phyloP scores from a whole-genome alignment of 257 asterid genomes.

The Cynanchum wilfordii region DNA sequence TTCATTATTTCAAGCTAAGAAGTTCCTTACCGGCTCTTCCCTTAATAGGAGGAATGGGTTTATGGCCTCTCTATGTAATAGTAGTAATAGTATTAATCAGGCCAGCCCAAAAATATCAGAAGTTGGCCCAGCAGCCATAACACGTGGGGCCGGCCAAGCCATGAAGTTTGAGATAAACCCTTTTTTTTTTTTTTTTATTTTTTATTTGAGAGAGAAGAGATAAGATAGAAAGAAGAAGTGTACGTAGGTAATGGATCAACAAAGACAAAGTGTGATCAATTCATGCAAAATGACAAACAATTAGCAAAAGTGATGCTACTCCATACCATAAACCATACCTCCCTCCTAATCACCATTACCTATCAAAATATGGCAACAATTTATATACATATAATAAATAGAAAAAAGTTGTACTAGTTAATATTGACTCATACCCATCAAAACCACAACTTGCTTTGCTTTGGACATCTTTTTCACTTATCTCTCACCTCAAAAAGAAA shows the following conservation, averaged over 20 bases:
- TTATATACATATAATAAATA: too few relatives aligned
- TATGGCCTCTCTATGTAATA: too few relatives aligned
- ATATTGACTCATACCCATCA: slow-evolving; percentile 8
- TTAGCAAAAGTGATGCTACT: slow-evolving; percentile 21
- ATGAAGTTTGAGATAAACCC: slow-evolving; percentile 6
- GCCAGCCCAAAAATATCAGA: neutral
- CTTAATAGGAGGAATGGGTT: too few relatives aligned
- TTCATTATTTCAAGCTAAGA: too few relatives aligned
- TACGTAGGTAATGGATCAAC: neutral
- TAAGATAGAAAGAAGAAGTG: slow-evolving; percentile 6
- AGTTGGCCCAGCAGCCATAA: neutral
- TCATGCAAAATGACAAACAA: slow-evolving; percentile 22
- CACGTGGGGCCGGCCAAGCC: slow-evolving; percentile 5
- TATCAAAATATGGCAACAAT: slow-evolving; percentile 11
- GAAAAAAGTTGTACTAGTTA: neutral
- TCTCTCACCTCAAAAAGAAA: slow-evolving; percentile 11
- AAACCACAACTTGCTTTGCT: slow-evolving; percentile 14
- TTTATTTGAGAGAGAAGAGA: slow-evolving; percentile 1
- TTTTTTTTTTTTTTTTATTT: too few relatives aligned
- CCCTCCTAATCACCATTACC: slow-evolving; percentile 10
- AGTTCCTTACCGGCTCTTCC: too few relatives aligned
- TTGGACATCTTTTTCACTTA: neutral
- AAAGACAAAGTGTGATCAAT: slow-evolving; percentile 9
- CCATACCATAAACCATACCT: neutral
- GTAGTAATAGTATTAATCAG: neutral